These are phyloP conservation scores for Articulospora tetracladia DNA, from an alignment of 495 filamentous ascomycete genomes.

Conservation along the genomic window DNA sequence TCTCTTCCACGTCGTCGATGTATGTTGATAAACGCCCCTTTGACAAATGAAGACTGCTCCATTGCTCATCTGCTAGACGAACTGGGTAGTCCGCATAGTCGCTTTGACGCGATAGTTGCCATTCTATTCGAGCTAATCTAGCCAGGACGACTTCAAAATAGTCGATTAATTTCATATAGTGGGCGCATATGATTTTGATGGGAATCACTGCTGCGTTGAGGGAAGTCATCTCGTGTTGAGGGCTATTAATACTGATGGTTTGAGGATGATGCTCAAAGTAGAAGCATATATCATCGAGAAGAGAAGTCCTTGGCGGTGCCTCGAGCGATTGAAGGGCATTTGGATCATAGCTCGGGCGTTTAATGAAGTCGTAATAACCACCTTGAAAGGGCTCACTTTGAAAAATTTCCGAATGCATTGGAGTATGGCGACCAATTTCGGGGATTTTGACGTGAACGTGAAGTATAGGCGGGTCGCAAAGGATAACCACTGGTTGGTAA, in stretches of 20 bases:
- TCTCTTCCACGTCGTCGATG: neutral
- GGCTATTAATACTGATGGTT: neutral
- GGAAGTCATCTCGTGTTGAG: neutral
- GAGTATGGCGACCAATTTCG: neutral
- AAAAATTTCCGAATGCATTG: neutral
- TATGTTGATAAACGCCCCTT: neutral
- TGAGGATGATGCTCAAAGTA: neutral
- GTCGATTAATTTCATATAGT: slow-evolving; percentile 1
- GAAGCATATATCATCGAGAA: neutral
- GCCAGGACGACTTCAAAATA: neutral
- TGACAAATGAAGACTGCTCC: neutral
- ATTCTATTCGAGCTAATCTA: neutral
- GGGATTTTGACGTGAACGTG: neutral
- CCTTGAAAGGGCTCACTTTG: neutral
- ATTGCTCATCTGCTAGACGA: neutral
- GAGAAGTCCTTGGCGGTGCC: neutral
- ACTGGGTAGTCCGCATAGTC: neutral
- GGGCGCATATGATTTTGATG: neutral
- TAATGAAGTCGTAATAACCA: neutral
- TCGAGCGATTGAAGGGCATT: neutral
- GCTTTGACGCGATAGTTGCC: neutral
- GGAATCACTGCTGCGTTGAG: neutral
- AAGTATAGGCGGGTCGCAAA: neutral
- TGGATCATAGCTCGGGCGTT: neutral
- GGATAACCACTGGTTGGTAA: neutral